Base-by-base conservation (phyloP, 2,329 filamentous ascomycete genomes). In the Pyricularia sp. region DNA sequence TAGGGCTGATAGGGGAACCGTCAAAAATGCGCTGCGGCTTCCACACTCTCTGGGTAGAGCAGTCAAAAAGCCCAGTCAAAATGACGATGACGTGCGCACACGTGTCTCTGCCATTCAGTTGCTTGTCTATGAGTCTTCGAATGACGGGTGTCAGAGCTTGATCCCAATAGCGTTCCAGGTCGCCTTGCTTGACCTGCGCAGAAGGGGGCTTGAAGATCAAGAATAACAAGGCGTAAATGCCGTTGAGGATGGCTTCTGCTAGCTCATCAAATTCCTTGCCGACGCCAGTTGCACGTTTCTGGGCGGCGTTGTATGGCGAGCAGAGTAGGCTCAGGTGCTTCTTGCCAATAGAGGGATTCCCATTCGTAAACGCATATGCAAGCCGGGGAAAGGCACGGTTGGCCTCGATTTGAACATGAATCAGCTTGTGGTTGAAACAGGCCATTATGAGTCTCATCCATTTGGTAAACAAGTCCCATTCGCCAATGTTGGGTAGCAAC, bases 351-450 rank as follows among this genome's bases (percentile, higher is more conserved):
- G 79, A 79, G 5, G 77, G 77, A 24, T 85, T 81, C 68, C 88
- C 86, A 0, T 87, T 82, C 64, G 88, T 83, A 19, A 91, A 81
- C 7, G 87, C 84, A 72, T 88, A 96, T 24, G 94, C 84, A 60
- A 97, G 85, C 64, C 90, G 88, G 70, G 90, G 91, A 90, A 93
- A 97, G 0, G 92, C 92, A 65, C 87, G 78, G 70, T 93, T 91
- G 26, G 93, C 90, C 70, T 96, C 87, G 16, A 85, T 80, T 70
- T 88, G 91, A 60, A 88, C 89, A 60, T 82, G 77, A 3, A 82
- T 77, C 68, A 96, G 91, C 64, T 84, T 83, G 69, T 86, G 88
- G 72, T 96, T 96, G 75, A 97, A 91, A 71, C 91, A 94, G 70
- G 96, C 89, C 22, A 96, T 87, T 10, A 96, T 82, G 35, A 83